Evolutionary conservation across 2,329 filamentous ascomycete species (phyloP).

Genomic region (Aspergillus candidus): DNA sequence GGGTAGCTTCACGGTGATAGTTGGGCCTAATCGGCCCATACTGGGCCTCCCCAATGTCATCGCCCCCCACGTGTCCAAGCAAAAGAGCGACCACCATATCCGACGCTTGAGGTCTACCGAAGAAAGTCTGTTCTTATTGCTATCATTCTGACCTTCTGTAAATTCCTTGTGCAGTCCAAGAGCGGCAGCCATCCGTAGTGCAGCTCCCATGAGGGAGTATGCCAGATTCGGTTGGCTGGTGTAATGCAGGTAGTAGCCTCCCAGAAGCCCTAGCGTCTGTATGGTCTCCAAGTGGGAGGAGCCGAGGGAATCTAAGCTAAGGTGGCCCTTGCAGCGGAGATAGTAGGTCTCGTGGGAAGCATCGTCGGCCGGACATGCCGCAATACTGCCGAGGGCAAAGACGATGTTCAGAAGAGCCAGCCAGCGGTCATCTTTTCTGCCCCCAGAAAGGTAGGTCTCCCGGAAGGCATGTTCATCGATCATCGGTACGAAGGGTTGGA

Average conservation of each 20-base stretch:
- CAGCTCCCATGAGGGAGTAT: constrained; percentile 64
- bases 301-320: constrained; percentile 62
- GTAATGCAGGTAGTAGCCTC: constrained; percentile 72
- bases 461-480: constrained; percentile 66
- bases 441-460: constrained; percentile 57
- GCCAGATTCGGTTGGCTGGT: constrained; percentile 72
- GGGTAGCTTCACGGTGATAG: constrained; percentile 61
- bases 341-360: constrained; percentile 66
- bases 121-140: constrained; percentile 42
- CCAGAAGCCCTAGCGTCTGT: constrained; percentile 64
- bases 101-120: constrained; percentile 57
- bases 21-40: constrained; percentile 60
- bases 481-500: constrained; percentile 67
- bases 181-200: constrained; percentile 67
- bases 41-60: constrained; percentile 66
- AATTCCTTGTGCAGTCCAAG: constrained; percentile 65
- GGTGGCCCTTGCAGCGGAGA: constrained; percentile 59
- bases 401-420: constrained; percentile 69
- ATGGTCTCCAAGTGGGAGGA: constrained; percentile 67
- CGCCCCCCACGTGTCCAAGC: constrained; percentile 67
- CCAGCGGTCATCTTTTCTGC: constrained; percentile 63
- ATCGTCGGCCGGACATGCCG: constrained; percentile 57
- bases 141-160: constrained; percentile 39
- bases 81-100: constrained; percentile 71
- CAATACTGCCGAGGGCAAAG: constrained; percentile 68